Conservation (phyloP, 1,284 basidiomycete species). For the Salmacisia buchloeana region DNA sequence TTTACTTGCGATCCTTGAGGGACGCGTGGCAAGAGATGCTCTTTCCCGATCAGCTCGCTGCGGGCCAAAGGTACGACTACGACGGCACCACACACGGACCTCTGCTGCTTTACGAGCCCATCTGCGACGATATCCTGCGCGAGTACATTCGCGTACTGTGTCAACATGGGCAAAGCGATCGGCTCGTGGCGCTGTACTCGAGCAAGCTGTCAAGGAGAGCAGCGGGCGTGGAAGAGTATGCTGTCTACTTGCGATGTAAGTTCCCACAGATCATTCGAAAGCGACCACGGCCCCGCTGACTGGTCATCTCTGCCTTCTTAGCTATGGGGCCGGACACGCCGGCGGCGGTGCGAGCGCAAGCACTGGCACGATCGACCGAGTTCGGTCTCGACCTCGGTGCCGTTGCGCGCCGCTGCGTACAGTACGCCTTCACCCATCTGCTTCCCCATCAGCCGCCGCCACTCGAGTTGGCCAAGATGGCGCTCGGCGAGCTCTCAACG, state of each 20-base stretch:
- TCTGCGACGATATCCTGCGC: slow-evolving; percentile 72
- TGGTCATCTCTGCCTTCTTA: slow-evolving; percentile 49
- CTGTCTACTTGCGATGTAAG: slow-evolving; percentile 64
- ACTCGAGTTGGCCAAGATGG: slow-evolving; percentile 15
- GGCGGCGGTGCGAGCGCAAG: slow-evolving; percentile 64
- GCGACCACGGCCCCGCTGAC: not conserved
- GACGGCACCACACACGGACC: not conserved
- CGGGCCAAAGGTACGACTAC: not conserved
- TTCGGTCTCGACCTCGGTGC: slow-evolving; percentile 75
- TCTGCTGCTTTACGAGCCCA: slow-evolving; percentile 54
- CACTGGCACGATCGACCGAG: slow-evolving; percentile 71
- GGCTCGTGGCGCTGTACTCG: slow-evolving; percentile 88
- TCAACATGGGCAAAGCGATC: slow-evolving; percentile 63
- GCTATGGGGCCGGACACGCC: slow-evolving; percentile 66
- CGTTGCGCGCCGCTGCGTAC: slow-evolving; percentile 76
- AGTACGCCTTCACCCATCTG: slow-evolving; percentile 57
- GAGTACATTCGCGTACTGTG: slow-evolving; percentile 80
- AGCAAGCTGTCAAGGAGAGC: slow-evolving; percentile 77
- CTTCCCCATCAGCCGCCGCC: slow-evolving; percentile 54
- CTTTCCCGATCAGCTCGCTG: no score
- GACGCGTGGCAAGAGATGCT: no score
- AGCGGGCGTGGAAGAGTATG: slow-evolving; percentile 81
- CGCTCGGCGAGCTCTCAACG: slow-evolving; percentile 11
- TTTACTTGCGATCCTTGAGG: slow-evolving; percentile 78
- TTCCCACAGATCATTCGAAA: slow-evolving; percentile 48